phyloP scores from a whole-genome alignment of 345 rosid genomes.

The Punica granatum region DNA sequence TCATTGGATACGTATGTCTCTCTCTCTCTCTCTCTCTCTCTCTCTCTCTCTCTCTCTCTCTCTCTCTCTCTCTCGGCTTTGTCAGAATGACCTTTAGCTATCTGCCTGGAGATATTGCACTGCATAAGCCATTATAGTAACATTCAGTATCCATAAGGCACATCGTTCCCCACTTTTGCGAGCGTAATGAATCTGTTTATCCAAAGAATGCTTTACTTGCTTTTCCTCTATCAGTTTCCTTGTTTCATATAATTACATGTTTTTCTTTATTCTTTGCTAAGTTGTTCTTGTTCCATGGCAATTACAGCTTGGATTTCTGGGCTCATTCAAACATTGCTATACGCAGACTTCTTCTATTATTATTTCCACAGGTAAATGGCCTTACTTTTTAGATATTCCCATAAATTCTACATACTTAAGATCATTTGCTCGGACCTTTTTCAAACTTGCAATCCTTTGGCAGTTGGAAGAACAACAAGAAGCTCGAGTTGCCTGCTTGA shows the following conservation, averaged over 20 bases:
- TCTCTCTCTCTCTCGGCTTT: neutral
- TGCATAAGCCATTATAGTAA: neutral
- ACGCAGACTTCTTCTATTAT: conserved; percentile 80
- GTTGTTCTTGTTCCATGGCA: neutral
- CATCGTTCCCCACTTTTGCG: neutral
- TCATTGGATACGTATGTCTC: conserved; percentile 51
- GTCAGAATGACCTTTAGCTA: neutral
- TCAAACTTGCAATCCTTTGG: conserved; percentile 7
- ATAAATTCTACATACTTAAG: no score
- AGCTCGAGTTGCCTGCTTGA: conserved; percentile 74
- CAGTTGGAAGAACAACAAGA: conserved; percentile 87
- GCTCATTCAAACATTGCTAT: conserved; percentile 56
- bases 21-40: neutral
- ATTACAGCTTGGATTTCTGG: conserved; percentile 83
- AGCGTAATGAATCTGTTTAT: neutral
- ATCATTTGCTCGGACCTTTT: neutral
- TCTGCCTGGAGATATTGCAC: neutral
- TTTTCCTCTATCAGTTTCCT: neutral
- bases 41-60: neutral
- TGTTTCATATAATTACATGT: neutral
- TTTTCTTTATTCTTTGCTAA: neutral
- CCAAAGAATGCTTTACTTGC: neutral
- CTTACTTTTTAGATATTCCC: neutral
- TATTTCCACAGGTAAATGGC: conserved; percentile 58
- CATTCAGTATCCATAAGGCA: neutral